These are phyloP conservation scores for Cyamopsis tetragonoloba DNA, from an alignment of 306 rosid genomes.

Conservation along the genomic window DNA sequence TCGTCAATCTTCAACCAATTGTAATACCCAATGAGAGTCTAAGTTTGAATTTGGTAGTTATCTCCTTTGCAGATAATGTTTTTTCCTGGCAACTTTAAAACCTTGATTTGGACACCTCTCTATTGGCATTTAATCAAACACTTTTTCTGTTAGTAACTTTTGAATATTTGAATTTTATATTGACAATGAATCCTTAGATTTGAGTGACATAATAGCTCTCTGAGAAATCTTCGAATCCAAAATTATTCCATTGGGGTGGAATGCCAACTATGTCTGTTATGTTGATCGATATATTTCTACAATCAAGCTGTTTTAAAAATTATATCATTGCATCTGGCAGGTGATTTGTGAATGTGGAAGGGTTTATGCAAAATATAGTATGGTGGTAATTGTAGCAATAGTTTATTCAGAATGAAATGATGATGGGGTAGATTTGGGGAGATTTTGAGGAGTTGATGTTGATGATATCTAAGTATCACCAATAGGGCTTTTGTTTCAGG, in stretches of 20 bases:
- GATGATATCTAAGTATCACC: neutral
- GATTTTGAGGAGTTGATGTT: neutral
- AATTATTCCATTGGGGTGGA: constrained; percentile 6
- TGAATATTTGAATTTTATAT: neutral
- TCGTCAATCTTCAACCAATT: neutral
- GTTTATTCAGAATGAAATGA: neutral
- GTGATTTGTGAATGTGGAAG: constrained; percentile 5
- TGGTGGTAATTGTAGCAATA: neutral
- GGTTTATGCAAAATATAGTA: constrained; percentile 3
- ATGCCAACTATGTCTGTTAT: constrained; percentile 9
- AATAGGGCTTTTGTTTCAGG: too few species aligned
- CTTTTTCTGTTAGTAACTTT: neutral
- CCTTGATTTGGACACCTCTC: neutral
- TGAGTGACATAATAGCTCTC: neutral
- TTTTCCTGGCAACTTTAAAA: neutral
- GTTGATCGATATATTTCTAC: constrained; percentile 2
- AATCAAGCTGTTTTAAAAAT: neutral
- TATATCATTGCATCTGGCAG: neutral
- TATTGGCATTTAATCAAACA: neutral
- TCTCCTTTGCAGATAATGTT: neutral
- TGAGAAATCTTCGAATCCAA: neutral
- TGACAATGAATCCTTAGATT: neutral
- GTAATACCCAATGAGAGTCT: neutral
- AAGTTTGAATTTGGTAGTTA: neutral
- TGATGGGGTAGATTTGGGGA: constrained; percentile 2